Evolutionary conservation across 1,284 basidiomycete genomes (phyloP).

Genomic region (Schizopora paradoxa): DNA sequence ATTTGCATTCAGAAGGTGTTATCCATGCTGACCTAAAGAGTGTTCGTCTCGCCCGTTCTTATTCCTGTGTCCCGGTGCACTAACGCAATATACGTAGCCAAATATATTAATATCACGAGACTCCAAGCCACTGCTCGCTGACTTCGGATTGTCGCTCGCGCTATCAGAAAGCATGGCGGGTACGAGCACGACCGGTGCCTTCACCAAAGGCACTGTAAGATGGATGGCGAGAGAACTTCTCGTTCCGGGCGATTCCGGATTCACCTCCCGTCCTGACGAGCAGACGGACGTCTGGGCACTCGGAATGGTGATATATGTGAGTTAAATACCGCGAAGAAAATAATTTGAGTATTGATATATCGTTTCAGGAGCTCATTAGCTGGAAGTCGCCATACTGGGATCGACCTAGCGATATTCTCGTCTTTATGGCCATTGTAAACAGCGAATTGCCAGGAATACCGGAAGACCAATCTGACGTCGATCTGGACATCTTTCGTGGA

Average conservation of each 20-base stretch:
- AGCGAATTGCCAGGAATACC: too few species aligned
- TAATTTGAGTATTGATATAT: too few species aligned
- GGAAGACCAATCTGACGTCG: too few species aligned
- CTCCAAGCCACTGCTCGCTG: slow-evolving; percentile 4
- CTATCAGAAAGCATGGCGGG: background rate
- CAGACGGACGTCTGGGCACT: slow-evolving; percentile 12
- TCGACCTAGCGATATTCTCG: too few species aligned
- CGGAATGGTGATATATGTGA: slow-evolving; percentile 10
- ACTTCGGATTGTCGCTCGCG: slow-evolving; percentile 12
- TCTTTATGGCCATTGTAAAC: too few species aligned
- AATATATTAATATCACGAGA: slow-evolving; percentile 5
- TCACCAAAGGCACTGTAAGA: slow-evolving; percentile 6
- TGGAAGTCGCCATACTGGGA: too few species aligned
- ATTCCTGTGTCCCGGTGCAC: too few species aligned
- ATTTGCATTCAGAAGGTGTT: slow-evolving; percentile 5
- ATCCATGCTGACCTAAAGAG: slow-evolving; percentile 11
- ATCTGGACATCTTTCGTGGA: too few species aligned
- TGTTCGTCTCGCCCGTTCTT: slow-evolving; percentile 1
- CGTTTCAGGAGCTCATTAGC: too few species aligned
- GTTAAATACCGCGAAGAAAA: too few species aligned
- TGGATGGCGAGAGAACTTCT: slow-evolving; percentile 8
- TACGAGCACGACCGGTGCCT: background rate
- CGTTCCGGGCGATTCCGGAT: background rate
- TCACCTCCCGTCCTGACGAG: too few species aligned
- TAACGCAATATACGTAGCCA: background rate